These are phyloP conservation scores for Tylopilus plumbeoviolaceoides DNA, from an alignment of 768 basidiomycete species.

Conservation along the genomic window DNA sequence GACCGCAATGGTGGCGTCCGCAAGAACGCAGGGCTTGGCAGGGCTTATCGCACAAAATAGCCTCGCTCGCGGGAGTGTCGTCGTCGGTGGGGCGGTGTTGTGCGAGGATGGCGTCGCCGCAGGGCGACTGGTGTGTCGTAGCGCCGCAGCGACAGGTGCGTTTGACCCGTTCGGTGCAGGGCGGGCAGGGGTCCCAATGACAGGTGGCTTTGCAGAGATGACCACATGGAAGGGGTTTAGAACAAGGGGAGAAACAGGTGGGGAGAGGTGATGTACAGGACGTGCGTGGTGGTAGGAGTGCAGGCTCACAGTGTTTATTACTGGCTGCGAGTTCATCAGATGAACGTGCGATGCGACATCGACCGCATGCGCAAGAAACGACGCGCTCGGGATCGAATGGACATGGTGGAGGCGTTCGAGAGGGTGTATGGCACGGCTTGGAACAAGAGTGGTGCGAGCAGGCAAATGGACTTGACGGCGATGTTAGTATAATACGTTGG, in stretches of 20 bases:
- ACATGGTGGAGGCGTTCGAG: slow-evolving; percentile 52
- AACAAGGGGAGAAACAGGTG: slow-evolving; percentile 68
- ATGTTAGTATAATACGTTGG: not conserved
- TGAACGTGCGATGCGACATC: slow-evolving; percentile 40
- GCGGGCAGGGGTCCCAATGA: slow-evolving; percentile 76
- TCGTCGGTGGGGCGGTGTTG: slow-evolving; percentile 6
- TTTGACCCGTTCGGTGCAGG: slow-evolving; percentile 65
- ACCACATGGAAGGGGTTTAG: slow-evolving; percentile 62
- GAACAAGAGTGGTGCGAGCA: slow-evolving; percentile 76
- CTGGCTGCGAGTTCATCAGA: slow-evolving; percentile 15
- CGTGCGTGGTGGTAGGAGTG: slow-evolving; percentile 37
- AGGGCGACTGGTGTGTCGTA: slow-evolving; percentile 49
- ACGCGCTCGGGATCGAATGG: slow-evolving; percentile 69
- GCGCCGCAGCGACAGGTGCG: slow-evolving; percentile 86
- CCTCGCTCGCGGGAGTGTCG: slow-evolving; percentile 44
- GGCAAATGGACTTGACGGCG: slow-evolving; percentile 50
- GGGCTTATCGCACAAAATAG: slow-evolving; percentile 75
- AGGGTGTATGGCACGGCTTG: slow-evolving; percentile 75
- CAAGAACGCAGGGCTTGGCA: slow-evolving; percentile 79
- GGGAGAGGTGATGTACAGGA: slow-evolving; percentile 76
- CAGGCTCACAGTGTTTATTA: not conserved
- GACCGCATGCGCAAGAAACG: slow-evolving; percentile 81
- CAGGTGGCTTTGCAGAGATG: slow-evolving; percentile 72
- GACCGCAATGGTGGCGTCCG: slow-evolving; percentile 80
- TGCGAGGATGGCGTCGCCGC: slow-evolving; percentile 32